Base-by-base conservation (phyloP, 2,329 filamentous ascomycete genomes). In the Drechslerella coelobrocha region DNA sequence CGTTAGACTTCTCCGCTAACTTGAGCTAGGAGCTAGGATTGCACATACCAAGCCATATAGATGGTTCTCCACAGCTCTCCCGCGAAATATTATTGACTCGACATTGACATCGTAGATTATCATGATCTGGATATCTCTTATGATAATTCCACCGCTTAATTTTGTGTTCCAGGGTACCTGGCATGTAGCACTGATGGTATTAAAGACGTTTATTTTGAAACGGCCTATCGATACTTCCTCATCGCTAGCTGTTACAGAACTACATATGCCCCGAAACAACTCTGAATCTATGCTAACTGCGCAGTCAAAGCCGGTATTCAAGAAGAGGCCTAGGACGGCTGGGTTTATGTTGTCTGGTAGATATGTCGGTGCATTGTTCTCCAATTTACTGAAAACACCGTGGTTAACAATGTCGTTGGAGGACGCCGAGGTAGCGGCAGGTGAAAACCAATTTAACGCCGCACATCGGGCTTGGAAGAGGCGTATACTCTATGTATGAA, bases 11-110 rank as follows among this genome's bases (percentile, higher is more conserved):
- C 27, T 7, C 31, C 10, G 5, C 23, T 21, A 3, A 23, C 27
- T 29, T 14, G 3, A 52, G 10, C 10, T 8, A 37, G 31, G 31
- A 37, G 31, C 5, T 10, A 17, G 48, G 21, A 52, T 10, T 8
- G 23, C 3, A 52, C 48, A 29, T 31, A 52, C 48, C 24, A 27
- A 52, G n/a, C 48, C 21, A 31, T 52, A 52, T 4, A 52, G 4
- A 29, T 52, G 48, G 19, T 52, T 52, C 21, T 52, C 48, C 34
- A 52, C 34, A n/a, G 48, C 48, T 17, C 48, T 52, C n/a, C 48
- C 48, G 4, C 48, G 48, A 17, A 27, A 6, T 52, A 52, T 31
- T 31, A 27, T 52, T n/a, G 48, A 6, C 19, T 52, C 48, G 8
- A 52, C 26, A 52, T 17, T 52, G 9, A 21, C 19, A 31, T 52